These are phyloP conservation scores for Chaetomium cochliodes DNA, from an alignment of 495 filamentous ascomycete species.

Conservation along the genomic window DNA sequence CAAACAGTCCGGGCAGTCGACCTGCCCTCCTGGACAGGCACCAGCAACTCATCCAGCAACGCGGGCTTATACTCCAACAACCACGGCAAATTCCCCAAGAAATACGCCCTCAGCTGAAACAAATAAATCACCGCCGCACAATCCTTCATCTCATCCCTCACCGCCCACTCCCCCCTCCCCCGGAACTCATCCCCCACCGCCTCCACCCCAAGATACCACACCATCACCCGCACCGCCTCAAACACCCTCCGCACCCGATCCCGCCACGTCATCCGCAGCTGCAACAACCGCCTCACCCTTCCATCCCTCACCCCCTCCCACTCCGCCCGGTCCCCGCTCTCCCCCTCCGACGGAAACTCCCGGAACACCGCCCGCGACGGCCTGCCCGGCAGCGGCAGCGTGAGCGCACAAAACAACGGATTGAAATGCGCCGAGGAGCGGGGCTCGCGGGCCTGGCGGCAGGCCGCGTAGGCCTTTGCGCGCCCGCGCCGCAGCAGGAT, in stretches of 20 bases:
- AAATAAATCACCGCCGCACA: not conserved
- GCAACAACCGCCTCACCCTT: not conserved
- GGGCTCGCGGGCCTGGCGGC: not conserved
- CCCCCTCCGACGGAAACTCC: too few species aligned
- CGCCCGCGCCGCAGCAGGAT: not conserved
- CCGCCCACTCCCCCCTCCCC: not conserved
- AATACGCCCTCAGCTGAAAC: not conserved
- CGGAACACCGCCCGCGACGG: too few species aligned
- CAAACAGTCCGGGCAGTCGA: too few species aligned
- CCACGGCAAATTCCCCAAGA: not conserved
- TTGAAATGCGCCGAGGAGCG: not conserved
- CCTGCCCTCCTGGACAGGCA: too few species aligned
- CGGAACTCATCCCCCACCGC: not conserved
- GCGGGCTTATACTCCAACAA: too few species aligned
- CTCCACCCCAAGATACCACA: not conserved
- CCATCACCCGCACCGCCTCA: not conserved
- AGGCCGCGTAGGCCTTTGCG: not conserved
- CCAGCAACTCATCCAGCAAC: too few species aligned
- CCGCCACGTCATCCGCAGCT: too few species aligned
- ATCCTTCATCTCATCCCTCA: not conserved
- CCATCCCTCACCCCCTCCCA: not conserved
- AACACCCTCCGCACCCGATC: too few species aligned
- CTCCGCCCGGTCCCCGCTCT: too few species aligned
- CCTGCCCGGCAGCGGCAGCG: not conserved
- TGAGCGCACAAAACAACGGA: not conserved